Base-by-base conservation (phyloP, 805 yeast species). In the Monosporozyma servazzii region DNA sequence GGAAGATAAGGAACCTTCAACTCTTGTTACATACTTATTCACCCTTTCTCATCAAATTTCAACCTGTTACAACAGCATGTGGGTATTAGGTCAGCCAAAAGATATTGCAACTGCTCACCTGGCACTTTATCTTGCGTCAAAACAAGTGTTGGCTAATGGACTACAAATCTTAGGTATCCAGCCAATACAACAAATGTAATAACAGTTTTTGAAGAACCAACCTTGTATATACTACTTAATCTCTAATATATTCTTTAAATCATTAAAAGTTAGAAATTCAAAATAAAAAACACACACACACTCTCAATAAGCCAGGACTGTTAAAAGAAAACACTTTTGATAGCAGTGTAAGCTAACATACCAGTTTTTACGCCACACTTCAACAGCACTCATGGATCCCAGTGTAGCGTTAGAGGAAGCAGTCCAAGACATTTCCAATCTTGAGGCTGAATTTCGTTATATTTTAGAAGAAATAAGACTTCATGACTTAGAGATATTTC, bases 101-200 rank as follows among this genome's bases (percentile, higher is more conserved):
- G 90, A 86, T 49, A 75, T 93, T 63, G 91, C 97, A 50, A 69
- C 77, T 52, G 96, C 98, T 30, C 86, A 98, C 72, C 76, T 91
- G 70, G 96, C 98, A 3, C 78, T 93, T 57, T 93, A 90, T 70
- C 76, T 84, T 49, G 76, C 96, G 56, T 96, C 96, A 49, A 82
- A 90, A 72, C 95, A 86, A 72, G 95, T 88, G 11, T 75, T 93
- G 60, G 75, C 75, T 72, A 90, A 89, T 65, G 99, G 97, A 75
- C 82, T 93, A 89, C 74, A 75, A 45, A 74, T 93, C 64, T 75
- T 93, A 64, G 96, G 97, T 52, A 77, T 93, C 67, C 89, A 97
- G 45, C 98, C 99, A n/a, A 98, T 93, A 55, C 96, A 91, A 63
- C 84, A 98, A 80, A 91, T 91, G 98, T 91, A 76, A 72, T n/a